Conservation (phyloP, 441 rosid genomes). For the Populus hybrid region DNA sequence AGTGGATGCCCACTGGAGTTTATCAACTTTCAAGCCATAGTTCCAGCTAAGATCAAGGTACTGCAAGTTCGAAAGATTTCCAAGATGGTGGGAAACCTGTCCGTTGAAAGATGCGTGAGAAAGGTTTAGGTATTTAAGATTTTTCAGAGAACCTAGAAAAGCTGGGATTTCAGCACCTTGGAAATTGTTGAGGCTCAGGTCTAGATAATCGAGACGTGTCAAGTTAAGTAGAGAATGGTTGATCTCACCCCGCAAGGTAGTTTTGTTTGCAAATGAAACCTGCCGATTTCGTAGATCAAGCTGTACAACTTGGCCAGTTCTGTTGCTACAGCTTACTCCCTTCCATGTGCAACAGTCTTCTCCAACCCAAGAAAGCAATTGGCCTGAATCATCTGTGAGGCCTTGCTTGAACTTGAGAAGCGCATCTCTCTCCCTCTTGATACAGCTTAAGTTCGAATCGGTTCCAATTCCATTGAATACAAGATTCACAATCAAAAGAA, state of each 20-base stretch:
- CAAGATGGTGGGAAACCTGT: conserved; percentile 21
- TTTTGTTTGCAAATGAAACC: neutral
- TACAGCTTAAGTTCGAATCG: neutral
- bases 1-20: neutral
- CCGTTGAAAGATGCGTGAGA: conserved; percentile 25
- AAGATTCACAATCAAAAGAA: neutral
- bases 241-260: neutral
- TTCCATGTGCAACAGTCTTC: conserved; percentile 12
- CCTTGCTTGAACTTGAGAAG: conserved; percentile 12
- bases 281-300: conserved; percentile 3
- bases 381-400: neutral
- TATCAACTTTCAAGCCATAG: conserved; percentile 10
- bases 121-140: neutral
- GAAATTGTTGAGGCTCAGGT: conserved; percentile 2
- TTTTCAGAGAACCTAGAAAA: neutral
- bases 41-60: conserved; percentile 24
- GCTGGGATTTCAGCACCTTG: neutral
- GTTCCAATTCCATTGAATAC: neutral
- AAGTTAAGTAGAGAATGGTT: neutral
- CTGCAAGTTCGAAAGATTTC: conserved; percentile 25
- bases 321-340: conserved; percentile 7
- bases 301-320: conserved; percentile 9
- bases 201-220: neutral
- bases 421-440: conserved; percentile 9
- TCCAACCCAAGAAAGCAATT: conserved; percentile 3